Conservation (phyloP, 768 basidiomycete species). For the Phlebiopsis gigantea region DNA sequence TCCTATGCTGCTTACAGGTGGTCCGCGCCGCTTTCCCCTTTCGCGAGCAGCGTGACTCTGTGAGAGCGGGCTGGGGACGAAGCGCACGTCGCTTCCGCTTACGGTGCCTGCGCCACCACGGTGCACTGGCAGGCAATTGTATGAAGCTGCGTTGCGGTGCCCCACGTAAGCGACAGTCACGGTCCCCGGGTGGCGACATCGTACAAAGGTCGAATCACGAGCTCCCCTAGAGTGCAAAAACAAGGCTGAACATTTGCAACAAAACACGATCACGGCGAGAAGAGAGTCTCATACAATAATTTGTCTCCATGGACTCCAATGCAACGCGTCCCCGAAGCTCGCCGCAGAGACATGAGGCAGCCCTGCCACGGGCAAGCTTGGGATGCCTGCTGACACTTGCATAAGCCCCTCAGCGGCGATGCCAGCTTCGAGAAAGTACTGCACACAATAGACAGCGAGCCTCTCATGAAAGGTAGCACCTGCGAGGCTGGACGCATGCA, state of each 20-base stretch:
- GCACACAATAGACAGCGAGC: slow-evolving; percentile 3
- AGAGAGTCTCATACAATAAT: neutral
- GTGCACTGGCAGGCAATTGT: neutral
- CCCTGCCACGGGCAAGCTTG: neutral
- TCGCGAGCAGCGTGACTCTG: neutral
- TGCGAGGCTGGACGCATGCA: neutral
- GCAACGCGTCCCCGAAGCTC: neutral
- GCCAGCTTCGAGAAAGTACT: neutral
- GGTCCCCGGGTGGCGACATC: neutral
- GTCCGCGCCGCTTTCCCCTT: neutral
- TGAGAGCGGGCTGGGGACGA: neutral
- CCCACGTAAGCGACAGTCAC: neutral
- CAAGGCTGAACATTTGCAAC: neutral
- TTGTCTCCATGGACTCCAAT: neutral
- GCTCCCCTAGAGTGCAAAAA: neutral
- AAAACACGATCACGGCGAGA: neutral
- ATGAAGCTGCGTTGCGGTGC: too few species aligned
- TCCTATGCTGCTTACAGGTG: neutral
- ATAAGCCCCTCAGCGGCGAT: neutral
- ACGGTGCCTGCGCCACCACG: neutral
- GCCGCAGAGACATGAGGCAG: neutral
- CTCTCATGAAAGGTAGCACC: neutral
- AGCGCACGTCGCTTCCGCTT: neutral
- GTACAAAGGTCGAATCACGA: neutral
- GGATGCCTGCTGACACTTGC: neutral